Percentiles rank a stretch among this genome's conserved stretches.
Evolutionary conservation across 768 basidiomycete genomes (phyloP).

Genomic region (Mrakia gelida): DNA sequence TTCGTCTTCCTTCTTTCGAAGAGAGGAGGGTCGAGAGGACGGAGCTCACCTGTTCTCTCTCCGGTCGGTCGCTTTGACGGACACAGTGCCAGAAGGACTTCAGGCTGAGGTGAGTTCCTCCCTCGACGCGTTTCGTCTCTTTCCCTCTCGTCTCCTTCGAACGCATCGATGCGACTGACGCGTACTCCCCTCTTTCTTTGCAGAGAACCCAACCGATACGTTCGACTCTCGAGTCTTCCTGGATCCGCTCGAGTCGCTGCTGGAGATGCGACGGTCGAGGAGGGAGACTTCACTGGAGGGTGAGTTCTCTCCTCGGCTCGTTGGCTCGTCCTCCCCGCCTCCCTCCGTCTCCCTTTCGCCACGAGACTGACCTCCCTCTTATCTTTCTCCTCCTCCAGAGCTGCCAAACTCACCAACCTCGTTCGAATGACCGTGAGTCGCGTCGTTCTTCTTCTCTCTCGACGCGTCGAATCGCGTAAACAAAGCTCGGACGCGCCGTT

Average conservation of each 20-base stretch:
- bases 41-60: neutral
- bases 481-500: too few species aligned
- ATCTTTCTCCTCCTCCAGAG: neutral
- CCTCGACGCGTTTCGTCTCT: constrained; percentile 6
- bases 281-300: constrained; percentile 23
- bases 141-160: neutral
- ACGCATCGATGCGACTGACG: neutral
- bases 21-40: neutral
- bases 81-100: constrained; percentile 29
- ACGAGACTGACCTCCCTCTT: neutral
- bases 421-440: constrained; percentile 25
- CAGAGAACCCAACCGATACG: constrained; percentile 30
- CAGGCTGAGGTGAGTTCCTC: constrained; percentile 13
- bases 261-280: neutral
- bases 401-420: constrained; percentile 12
- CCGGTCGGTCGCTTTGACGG: neutral
- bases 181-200: too few species aligned
- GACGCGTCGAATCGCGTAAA: neutral
- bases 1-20: neutral
- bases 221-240: constrained; percentile 6
- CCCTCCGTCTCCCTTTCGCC: neutral
- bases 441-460: neutral
- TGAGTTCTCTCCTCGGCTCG: neutral
- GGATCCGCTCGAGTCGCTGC: neutral
- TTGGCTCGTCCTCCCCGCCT: too few species aligned